These are phyloP conservation scores for Ehretia macrophylla DNA, from an alignment of 257 asterid species.

Conservation along the genomic window DNA sequence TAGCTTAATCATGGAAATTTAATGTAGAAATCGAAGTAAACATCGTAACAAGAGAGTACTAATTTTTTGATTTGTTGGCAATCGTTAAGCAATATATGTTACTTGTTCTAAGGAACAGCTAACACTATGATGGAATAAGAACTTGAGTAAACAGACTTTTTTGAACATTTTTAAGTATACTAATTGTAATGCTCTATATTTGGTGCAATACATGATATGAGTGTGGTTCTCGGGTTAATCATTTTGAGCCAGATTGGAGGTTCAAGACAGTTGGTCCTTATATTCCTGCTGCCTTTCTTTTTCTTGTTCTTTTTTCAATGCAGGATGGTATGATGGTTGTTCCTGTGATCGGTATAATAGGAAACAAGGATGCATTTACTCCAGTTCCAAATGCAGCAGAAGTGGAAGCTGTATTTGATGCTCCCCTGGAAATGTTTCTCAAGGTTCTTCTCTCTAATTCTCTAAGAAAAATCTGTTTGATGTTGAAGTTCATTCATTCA, in stretches of 20 bases:
- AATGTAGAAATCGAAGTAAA: too few relatives aligned
- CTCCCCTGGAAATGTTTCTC: constrained; percentile 82
- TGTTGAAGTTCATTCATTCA: constrained; percentile 1
- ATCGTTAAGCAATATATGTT: too few relatives aligned
- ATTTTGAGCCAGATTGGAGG: too few relatives aligned
- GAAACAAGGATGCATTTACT: constrained; percentile 40
- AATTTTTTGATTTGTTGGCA: too few relatives aligned
- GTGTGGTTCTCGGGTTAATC: too few relatives aligned
- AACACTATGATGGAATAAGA: too few relatives aligned
- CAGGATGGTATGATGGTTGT: constrained; percentile 52
- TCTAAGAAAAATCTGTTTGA: not conserved
- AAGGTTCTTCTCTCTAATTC: constrained; percentile 36
- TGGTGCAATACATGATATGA: too few relatives aligned
- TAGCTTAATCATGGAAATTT: not conserved
- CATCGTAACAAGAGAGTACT: too few relatives aligned
- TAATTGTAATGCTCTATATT: not conserved
- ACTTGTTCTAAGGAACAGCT: too few relatives aligned
- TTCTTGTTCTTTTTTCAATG: constrained; percentile 2
- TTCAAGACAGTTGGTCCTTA: too few relatives aligned
- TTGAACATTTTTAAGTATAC: too few relatives aligned
- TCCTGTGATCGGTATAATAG: constrained; percentile 82
- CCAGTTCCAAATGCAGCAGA: constrained; percentile 59
- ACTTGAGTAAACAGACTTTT: too few relatives aligned
- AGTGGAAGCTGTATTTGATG: constrained; percentile 71
- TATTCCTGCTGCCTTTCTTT: not conserved